These are phyloP conservation scores for Aspergillus sp. DNA, from an alignment of 2,329 filamentous ascomycete species.

Conservation along the genomic window DNA sequence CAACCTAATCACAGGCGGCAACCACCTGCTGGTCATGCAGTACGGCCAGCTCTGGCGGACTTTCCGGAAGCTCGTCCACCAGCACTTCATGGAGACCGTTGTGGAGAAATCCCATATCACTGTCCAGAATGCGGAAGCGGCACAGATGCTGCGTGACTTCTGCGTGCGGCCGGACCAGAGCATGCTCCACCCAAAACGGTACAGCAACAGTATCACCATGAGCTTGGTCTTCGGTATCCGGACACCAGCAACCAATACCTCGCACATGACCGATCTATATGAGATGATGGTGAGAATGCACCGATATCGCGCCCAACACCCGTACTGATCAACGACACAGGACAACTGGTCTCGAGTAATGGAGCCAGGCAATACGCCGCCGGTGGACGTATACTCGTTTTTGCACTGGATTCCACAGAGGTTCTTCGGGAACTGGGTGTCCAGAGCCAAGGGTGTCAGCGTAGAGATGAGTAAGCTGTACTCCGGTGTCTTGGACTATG, in stretches of 20 bases:
- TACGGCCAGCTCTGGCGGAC: constrained; percentile 39
- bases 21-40: constrained; percentile 41
- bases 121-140: constrained; percentile 40
- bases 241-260: constrained; percentile 20
- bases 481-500: constrained; percentile 22
- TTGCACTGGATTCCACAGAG: constrained; percentile 35
- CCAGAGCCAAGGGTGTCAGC: constrained; percentile 29
- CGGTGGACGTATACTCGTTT: constrained; percentile 39
- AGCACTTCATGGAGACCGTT: constrained; percentile 37
- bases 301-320: no score
- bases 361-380: constrained; percentile 40
- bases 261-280: constrained; percentile 33
- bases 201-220: constrained; percentile 41
- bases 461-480: constrained; percentile 36
- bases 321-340: no score
- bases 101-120: constrained; percentile 35
- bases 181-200: constrained; percentile 41
- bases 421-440: constrained; percentile 33
- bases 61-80: constrained; percentile 38
- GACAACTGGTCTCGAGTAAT: constrained; percentile 36
- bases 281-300: constrained; percentile 27
- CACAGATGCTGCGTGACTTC: constrained; percentile 35
- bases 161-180: constrained; percentile 32
- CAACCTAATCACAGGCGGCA: constrained; percentile 37
- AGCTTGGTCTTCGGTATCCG: constrained; percentile 30